These are phyloP conservation scores for Barnettozyma sucrosica DNA, from an alignment of 805 yeast species.

Conservation along the genomic window DNA sequence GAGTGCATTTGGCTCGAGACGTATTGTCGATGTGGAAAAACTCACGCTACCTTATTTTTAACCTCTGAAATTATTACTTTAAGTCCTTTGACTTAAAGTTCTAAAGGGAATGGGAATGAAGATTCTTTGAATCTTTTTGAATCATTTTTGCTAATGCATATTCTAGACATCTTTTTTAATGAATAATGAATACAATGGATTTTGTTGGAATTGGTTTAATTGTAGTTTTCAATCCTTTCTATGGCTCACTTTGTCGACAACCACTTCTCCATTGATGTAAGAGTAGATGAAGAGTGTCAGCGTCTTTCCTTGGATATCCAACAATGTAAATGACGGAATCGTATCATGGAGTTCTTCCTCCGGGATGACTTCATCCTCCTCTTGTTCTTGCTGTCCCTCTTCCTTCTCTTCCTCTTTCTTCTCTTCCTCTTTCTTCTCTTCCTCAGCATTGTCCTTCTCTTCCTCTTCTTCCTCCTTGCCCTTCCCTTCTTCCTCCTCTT, in stretches of 20 bases:
- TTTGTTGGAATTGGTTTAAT: neutral
- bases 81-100: neutral
- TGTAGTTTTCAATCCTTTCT: conserved; percentile 35
- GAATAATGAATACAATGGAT: neutral
- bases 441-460: conserved; percentile 5
- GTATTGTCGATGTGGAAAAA: conserved; percentile 93
- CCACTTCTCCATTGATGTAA: conserved; percentile 71
- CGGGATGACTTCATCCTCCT: conserved; percentile 20
- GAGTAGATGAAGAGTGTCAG: conserved; percentile 86
- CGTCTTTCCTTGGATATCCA: conserved; percentile 75
- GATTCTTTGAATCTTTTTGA: neutral
- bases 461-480: conserved; percentile 11
- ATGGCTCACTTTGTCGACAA: conserved; percentile 81
- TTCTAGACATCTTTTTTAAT: conserved; percentile 4
- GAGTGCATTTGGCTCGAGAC: conserved; percentile 99
- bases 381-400: conserved; percentile 3
- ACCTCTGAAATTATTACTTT: conserved; percentile 42
- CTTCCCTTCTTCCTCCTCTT: conserved; percentile 27
- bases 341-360: conserved; percentile 20
- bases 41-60: conserved; percentile 88
- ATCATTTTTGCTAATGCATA: conserved; percentile 9
- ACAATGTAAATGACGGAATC: conserved; percentile 80
- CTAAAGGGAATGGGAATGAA: neutral
- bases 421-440: conserved; percentile 2
- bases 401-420: conserved; percentile 21